Conservation (phyloP, 1,284 basidiomycete genomes). For the Psilocybe mexicana region DNA sequence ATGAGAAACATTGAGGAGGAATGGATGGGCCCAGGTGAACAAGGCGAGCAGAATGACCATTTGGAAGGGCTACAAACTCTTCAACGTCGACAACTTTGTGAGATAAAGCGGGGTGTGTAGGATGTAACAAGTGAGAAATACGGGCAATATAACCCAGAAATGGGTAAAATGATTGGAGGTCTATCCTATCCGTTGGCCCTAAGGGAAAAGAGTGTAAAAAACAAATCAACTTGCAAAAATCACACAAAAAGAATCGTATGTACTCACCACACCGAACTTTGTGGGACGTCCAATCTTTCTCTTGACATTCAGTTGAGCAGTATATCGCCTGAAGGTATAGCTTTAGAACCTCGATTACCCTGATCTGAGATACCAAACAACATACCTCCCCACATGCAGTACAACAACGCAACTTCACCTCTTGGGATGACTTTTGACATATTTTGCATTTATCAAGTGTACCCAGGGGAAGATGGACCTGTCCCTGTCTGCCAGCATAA, state of each 20-base stretch:
- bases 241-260: background rate
- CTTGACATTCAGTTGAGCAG: slow-evolving; percentile 40
- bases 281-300: slow-evolving; percentile 36
- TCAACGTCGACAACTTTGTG: slow-evolving; percentile 35
- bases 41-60: slow-evolving; percentile 33
- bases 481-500: background rate
- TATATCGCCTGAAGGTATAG: slow-evolving; percentile 30
- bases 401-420: slow-evolving; percentile 19
- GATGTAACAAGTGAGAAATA: slow-evolving; percentile 18
- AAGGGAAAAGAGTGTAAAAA: background rate
- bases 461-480: slow-evolving; percentile 26
- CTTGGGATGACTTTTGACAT: slow-evolving; percentile 13
- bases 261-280: slow-evolving; percentile 35
- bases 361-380: background rate
- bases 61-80: slow-evolving; percentile 24
- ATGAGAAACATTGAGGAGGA: background rate
- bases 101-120: slow-evolving; percentile 31
- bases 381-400: slow-evolving; percentile 24
- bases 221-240: background rate
- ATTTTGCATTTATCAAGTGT: slow-evolving; percentile 23
- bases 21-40: slow-evolving; percentile 33
- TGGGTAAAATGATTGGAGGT: slow-evolving; percentile 37
- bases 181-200: slow-evolving; percentile 39
- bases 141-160: slow-evolving; percentile 37
- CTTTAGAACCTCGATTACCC: background rate